These are phyloP conservation scores for Psilocybe sp. DNA, from an alignment of 768 basidiomycete species.

Conservation along the genomic window DNA sequence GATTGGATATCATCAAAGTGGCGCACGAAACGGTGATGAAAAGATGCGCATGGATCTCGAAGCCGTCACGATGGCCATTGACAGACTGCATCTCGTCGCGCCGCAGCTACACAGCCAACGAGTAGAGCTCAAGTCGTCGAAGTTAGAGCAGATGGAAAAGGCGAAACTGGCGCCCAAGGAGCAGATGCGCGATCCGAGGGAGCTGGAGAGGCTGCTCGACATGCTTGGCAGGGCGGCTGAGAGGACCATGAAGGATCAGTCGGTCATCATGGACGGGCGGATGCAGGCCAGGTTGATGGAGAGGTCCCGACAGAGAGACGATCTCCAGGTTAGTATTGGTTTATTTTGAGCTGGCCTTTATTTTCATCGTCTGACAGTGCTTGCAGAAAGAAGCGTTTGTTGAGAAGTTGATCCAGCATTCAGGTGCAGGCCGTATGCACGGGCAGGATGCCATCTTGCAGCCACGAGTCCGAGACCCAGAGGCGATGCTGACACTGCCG, in stretches of 20 bases:
- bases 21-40: constrained; percentile 46
- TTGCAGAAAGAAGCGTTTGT: constrained; percentile 72
- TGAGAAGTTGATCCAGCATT: constrained; percentile 68
- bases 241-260: constrained; percentile 66
- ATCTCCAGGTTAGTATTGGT: constrained; percentile 51
- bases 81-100: constrained; percentile 78
- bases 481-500: constrained; percentile 52
- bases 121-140: constrained; percentile 78
- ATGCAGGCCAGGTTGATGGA: constrained; percentile 50
- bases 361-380: background rate
- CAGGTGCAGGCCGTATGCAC: constrained; percentile 69
- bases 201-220: constrained; percentile 71
- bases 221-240: constrained; percentile 69
- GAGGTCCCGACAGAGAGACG: constrained; percentile 54
- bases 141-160: constrained; percentile 70
- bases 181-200: constrained; percentile 48
- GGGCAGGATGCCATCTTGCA: constrained; percentile 73
- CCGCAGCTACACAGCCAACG: constrained; percentile 92
- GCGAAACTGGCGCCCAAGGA: constrained; percentile 43
- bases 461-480: constrained; percentile 42
- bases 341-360: background rate
- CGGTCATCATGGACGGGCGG: constrained; percentile 62
- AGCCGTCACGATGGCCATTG: constrained; percentile 82
- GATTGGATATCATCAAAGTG: constrained; percentile 19
- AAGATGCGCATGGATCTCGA: constrained; percentile 89